Evolutionary conservation across 257 asterid species (phyloP), one percentile per base, ranked within the genome.

Genomic region (Fraxinus pennsylvanica): DNA sequence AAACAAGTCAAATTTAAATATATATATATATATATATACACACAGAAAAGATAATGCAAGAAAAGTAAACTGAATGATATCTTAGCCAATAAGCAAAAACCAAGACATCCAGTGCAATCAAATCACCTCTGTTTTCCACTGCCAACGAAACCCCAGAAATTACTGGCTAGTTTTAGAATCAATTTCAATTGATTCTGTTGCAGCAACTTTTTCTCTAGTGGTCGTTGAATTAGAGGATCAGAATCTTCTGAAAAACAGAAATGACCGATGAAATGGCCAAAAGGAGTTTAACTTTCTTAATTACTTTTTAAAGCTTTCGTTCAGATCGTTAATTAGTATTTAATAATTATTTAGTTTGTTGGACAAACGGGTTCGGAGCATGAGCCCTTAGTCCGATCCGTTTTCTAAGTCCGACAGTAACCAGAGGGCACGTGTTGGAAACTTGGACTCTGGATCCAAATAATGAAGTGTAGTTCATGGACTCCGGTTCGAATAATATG

Each of bases 11-110:
- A 22, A 76, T 35, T 36, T 30, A 29, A 45, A 32, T 65, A 33
- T 38, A 65, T 15, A 68, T 52, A 39, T 76, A 68, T 63, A 38
- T 72, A 59, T 52, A 38, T 0, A 74, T 5, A 0, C 0, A 39
- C 1, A 9, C 4, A 76, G 74, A 39, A 57, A 72, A 22, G 8
- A 57, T 74, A 45, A 29, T 12, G 39, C 67, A 73, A 45, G 81
- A 76, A 67, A 66, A 86, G 84, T 83, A 43, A 68, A 80, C 71
- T 59, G 76, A 80, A 65, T 43, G 73, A 47, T 33, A 71, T 81
- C 86, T 85, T 75, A 47, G 36, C 59, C 65, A 69, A 63, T 4
- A 73, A 81, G 66, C 70, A 67, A 82, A 71, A 38, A 67, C 14
- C 32, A 45, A 27, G 15, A 50, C 33, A 68, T 78, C 33, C 2